Evolutionary conservation across 768 basidiomycete genomes (phyloP).

Genomic region (Auriscalpium microsporum): DNA sequence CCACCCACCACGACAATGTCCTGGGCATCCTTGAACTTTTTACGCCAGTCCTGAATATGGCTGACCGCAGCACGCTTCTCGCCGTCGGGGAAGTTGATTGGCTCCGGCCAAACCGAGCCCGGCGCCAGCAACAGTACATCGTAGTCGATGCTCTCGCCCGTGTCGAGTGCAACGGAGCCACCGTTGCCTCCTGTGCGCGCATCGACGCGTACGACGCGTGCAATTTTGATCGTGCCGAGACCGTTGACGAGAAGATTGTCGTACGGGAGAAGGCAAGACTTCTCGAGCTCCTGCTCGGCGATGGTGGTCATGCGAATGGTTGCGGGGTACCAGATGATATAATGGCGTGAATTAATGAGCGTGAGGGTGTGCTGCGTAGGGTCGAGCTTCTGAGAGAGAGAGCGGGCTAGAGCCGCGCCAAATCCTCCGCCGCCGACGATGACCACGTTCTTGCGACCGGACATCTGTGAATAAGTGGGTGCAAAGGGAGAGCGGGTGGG

Average conservation of each 20-base stretch:
- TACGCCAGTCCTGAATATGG: slow-evolving; percentile 23
- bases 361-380: slow-evolving; percentile 39
- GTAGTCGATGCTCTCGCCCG: slow-evolving; percentile 8
- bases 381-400: slow-evolving; percentile 45
- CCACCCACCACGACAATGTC: slow-evolving; percentile 30
- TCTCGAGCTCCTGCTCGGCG: slow-evolving; percentile 28
- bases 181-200: neutral
- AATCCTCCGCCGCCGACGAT: slow-evolving; percentile 51
- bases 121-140: slow-evolving; percentile 13
- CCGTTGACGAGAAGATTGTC: slow-evolving; percentile 7
- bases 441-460: slow-evolving; percentile 26
- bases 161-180: slow-evolving; percentile 4
- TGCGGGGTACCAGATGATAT: slow-evolving; percentile 40
- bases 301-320: slow-evolving; percentile 46
- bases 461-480: too few species aligned
- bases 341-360: slow-evolving; percentile 46
- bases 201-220: slow-evolving; percentile 8
- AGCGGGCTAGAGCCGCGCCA: slow-evolving; percentile 36
- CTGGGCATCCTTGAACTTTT: slow-evolving; percentile 22
- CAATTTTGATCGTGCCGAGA: slow-evolving; percentile 9
- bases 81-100: slow-evolving; percentile 32
- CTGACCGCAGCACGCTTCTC: slow-evolving; percentile 8
- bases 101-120: slow-evolving; percentile 8
- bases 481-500: too few species aligned
- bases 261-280: slow-evolving; percentile 6